Evolutionary conservation across 495 filamentous ascomycete species (phyloP), one percentile per base, ranked within the genome.

Genomic region (Podospora conica): DNA sequence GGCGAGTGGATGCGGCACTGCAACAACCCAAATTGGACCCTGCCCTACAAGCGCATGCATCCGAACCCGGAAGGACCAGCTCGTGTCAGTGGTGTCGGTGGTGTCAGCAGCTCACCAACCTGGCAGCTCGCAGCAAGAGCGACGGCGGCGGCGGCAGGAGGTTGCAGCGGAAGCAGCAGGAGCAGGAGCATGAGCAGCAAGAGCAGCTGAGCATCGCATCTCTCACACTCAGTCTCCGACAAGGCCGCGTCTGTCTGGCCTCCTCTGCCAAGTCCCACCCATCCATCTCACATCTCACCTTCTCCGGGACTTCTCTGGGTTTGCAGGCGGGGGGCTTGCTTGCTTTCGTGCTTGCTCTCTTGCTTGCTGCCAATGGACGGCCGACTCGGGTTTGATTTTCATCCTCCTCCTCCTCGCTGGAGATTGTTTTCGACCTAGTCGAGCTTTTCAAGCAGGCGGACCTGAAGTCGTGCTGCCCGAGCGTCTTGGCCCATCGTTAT

Each of bases 1-100:
- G 55, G 25, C 40, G 40, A 48, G 40, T 48, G 40, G 40, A 48
- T 48, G 62, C 63, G 67, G 67, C 63, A 66, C 60, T 66, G 66
- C 28, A 23, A 57, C 25, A 53, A 9, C 28, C 23, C 61, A 63
- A 55, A 29, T 29, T 28, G 21, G 22, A 23, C 58, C 53, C 28
- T 57, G 63, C 55, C 63, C 55, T 58, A 57, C 63, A 33, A 27
- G 20, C 55, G 55, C 55, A 57, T 18, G 61, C 48, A 31, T 63
- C 61, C 61, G n/a, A 63, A 55, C 63, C 62, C 18, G 63, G 63
- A 64, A 64, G 63, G 63, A 58, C 57, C 29, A 29, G 20, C 61
- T 27, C 53, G n/a, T 12, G 63, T n/a, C 61, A 15, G 61, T 28
- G n/a, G 59, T 20, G 20, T 61, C 40, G 18, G 31, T 57, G 12